Percentiles rank a stretch among this genome's conserved stretches.
These are phyloP conservation scores for Neurospora crassa DNA, from an alignment of 2,329 filamentous ascomycete genomes.

Conservation along the genomic window DNA sequence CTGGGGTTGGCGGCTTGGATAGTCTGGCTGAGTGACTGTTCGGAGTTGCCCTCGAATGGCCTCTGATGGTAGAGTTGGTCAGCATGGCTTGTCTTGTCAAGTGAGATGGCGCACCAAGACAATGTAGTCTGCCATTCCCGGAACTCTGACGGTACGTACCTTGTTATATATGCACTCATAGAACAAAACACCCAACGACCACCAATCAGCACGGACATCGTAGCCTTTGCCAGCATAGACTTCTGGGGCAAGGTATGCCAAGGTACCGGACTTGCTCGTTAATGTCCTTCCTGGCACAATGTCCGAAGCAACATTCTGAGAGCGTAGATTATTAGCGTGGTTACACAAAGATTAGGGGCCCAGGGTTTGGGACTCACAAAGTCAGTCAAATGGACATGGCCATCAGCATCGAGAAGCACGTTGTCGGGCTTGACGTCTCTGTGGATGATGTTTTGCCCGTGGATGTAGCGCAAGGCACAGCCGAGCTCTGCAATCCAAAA, in stretches of 20 bases:
- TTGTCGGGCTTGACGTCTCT: slow-evolving; percentile 90
- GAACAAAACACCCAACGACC: slow-evolving; percentile 95
- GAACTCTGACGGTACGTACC: slow-evolving; percentile 38
- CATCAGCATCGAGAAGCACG: slow-evolving; percentile 76
- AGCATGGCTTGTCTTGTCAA: slow-evolving; percentile 16
- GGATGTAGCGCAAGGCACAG: slow-evolving; percentile 81
- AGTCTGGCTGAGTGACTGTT: slow-evolving; percentile 67
- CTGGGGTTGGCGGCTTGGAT: slow-evolving; percentile 76
- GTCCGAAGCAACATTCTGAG: slow-evolving; percentile 92
- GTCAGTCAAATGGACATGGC: slow-evolving; percentile 94
- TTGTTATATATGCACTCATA: slow-evolving; percentile 99
- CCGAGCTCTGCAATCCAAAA: slow-evolving; percentile 97
- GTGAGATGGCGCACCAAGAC: neutral
- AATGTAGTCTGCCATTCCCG: neutral
- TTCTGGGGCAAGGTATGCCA: slow-evolving; percentile 92
- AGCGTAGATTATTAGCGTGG: slow-evolving; percentile 4
- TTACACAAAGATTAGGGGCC: neutral
- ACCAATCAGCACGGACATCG: slow-evolving; percentile 89
- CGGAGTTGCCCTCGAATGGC: slow-evolving; percentile 84
- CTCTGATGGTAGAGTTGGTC: slow-evolving; percentile 45
- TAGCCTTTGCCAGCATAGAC: slow-evolving; percentile 90
- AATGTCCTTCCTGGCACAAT: slow-evolving; percentile 72
- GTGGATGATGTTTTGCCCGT: slow-evolving; percentile 80
- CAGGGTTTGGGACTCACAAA: slow-evolving; percentile 55
- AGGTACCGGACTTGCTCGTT: slow-evolving; percentile 91